Percentiles rank a stretch among this genome's conserved stretches.
Conservation (phyloP, 2,329 filamentous ascomycete species). For the Pseudonectria foliicola region DNA sequence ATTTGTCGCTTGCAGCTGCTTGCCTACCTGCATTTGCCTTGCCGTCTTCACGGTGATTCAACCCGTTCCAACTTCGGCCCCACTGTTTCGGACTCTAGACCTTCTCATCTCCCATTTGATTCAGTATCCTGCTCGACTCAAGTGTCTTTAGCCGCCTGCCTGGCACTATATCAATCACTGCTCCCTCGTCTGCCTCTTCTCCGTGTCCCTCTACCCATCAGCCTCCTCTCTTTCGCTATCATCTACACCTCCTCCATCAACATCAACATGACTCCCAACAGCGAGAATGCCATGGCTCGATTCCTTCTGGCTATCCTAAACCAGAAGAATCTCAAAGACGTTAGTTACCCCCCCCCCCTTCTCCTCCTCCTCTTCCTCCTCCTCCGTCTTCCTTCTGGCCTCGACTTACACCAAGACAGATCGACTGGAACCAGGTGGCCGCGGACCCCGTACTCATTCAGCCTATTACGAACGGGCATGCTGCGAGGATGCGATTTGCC, state of each 20-base stretch:
- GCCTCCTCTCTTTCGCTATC: constrained; percentile 2
- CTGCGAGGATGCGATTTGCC: constrained; percentile 53
- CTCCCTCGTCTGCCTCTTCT: constrained; percentile 6
- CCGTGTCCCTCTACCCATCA: constrained; percentile 12
- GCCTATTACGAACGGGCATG: constrained; percentile 52
- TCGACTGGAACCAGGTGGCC: constrained; percentile 53
- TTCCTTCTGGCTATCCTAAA: constrained; percentile 54
- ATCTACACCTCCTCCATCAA: constrained; percentile 2
- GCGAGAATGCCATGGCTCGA: constrained; percentile 49
- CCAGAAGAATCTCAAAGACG: constrained; percentile 55
- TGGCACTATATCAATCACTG: neutral
- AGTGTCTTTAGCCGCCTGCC: constrained; percentile 17
- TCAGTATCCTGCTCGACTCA: constrained; percentile 1
- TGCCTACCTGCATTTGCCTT: too few relatives aligned
- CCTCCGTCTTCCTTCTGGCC: neutral
- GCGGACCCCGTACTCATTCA: constrained; percentile 45
- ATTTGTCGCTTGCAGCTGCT: too few relatives aligned
- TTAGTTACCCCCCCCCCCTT: constrained; percentile 30
- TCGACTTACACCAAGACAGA: constrained; percentile 32
- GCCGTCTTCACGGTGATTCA: constrained; percentile 10
- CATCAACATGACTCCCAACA: constrained; percentile 44
- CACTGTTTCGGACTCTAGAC: too few relatives aligned
- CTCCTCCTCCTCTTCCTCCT: neutral
- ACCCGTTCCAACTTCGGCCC: too few relatives aligned
- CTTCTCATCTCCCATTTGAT: too few relatives aligned